Base-by-base conservation (phyloP, 2,329 filamentous ascomycete species). In the Xylaria sp. region DNA sequence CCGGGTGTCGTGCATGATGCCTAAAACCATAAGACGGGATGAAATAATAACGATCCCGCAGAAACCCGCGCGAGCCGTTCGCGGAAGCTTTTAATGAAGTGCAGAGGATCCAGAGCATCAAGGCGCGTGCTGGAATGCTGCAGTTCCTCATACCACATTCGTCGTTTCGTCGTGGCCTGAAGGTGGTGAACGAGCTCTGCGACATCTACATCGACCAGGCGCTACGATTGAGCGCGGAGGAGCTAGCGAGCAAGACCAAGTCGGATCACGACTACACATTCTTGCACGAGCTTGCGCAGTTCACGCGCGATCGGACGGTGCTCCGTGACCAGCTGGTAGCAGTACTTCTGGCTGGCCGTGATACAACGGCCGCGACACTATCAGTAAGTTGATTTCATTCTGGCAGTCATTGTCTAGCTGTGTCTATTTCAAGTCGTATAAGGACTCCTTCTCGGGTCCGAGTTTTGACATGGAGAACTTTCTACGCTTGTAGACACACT, bases 311-410 rank as follows among this genome's bases (percentile, higher is more conserved):
- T 76, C 84, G 85, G 65, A 87, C 85, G 63, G 87, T 94, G 3
- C 86, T 98, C 15, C 92, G 94, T 41, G 94, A 97, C 80, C 94
- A 98, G 80, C 84, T 97, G 57, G 87, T 96, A 18, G 90, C 91
- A 54, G 88, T 97, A 12, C 87, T 98, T 2, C 87, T 98, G 18
- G 94, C 94, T 1, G 94, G 93, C 13, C 88, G 92, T 48, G 94
- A 98, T 80, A 97, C 94, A 15, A 98, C 94, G 0, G 94, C 94
- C 36, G 88, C 86, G 18, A 94, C 92, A 0, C 85, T 98, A 0
- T 92, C 69, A 28, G 52, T 64, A 41, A 56, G 61, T 39, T 10
- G n/a, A 36, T 31, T 36, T 5, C 23, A 57, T 28, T 20, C n/a
- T 46, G 25, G 31, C n/a, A 23, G 15, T 64, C 15, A 7, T 49